A percentile compares a stretch with the other conserved stretches of the same genome.
Conservation (phyloP, 768 basidiomycete species). For the Chalciporus pseudorubinellus region DNA sequence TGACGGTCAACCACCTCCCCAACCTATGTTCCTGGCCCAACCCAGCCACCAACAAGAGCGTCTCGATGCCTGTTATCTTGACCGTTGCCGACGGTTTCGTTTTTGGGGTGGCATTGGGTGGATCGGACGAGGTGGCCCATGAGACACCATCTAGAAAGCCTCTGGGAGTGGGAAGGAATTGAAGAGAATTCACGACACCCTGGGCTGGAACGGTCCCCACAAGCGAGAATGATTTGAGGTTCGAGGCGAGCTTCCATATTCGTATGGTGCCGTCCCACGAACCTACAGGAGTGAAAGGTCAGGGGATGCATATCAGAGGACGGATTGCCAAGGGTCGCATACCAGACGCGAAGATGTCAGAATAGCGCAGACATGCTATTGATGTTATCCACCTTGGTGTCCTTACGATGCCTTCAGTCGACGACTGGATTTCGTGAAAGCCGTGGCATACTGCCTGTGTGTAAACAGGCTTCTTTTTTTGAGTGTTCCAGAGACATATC, state of each 20-base stretch:
- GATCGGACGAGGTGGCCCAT: constrained; percentile 28
- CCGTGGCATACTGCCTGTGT: constrained; percentile 88
- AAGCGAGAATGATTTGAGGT: constrained; percentile 72
- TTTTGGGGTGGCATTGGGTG: background rate
- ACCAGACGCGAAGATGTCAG: constrained; percentile 91
- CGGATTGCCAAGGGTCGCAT: constrained; percentile 19
- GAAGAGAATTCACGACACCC: constrained; percentile 90
- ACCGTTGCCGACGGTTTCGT: constrained; percentile 10
- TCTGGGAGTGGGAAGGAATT: constrained; percentile 59
- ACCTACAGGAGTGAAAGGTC: constrained; percentile 44
- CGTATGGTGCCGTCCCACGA: constrained; percentile 92
- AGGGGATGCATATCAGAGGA: background rate
- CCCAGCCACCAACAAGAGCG: constrained; percentile 71
- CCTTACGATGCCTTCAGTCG: constrained; percentile 69
- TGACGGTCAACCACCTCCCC: constrained; percentile 83
- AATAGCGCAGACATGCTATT: constrained; percentile 78
- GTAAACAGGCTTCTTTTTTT: constrained; percentile 94
- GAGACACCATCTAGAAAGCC: constrained; percentile 42
- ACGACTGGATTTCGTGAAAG: constrained; percentile 63
- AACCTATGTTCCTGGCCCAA: constrained; percentile 86
- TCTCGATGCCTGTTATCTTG: constrained; percentile 31
- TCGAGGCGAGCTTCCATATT: constrained; percentile 86
- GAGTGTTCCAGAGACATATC: constrained; percentile 88
- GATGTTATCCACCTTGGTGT: constrained; percentile 92
- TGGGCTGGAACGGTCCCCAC: constrained; percentile 61